Evolutionary conservation across 1,139 yeast genomes (phyloP).

Genomic region (Arxiozyma telluris): DNA sequence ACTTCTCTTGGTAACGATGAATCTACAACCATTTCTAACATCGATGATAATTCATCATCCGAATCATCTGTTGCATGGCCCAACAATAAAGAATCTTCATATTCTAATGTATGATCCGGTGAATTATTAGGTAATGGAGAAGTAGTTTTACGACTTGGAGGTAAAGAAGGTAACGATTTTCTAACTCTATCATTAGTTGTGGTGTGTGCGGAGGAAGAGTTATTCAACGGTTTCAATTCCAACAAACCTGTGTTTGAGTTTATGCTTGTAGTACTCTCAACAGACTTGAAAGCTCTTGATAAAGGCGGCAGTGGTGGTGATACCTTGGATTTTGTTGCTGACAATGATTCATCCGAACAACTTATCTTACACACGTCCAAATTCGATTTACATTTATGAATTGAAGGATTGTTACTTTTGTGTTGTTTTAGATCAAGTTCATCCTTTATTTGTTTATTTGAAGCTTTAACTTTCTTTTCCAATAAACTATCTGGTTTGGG

Average conservation of each 20-base stretch:
- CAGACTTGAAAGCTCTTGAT: constrained; percentile 1
- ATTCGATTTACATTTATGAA: background rate
- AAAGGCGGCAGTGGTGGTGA: constrained; percentile 5
- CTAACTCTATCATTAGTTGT: background rate
- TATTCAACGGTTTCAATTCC: background rate
- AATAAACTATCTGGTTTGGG: background rate
- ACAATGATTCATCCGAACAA: background rate
- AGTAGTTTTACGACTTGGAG: background rate
- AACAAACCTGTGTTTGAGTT: background rate
- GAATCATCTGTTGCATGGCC: background rate
- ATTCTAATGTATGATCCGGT: background rate
- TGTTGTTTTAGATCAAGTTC: background rate
- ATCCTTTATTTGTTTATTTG: background rate
- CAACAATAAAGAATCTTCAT: constrained; percentile 1
- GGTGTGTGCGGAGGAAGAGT: background rate
- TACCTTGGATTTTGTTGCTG: background rate
- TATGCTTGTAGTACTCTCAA: background rate
- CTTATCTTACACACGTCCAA: background rate
- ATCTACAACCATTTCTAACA: constrained; percentile 5
- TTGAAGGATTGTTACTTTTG: no score
- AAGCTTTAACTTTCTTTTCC: background rate
- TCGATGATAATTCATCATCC: constrained; percentile 1
- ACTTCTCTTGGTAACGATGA: background rate
- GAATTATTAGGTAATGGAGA: background rate
- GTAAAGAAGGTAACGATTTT: background rate